These are phyloP conservation scores for Prunus campanulata DNA, from an alignment of 306 rosid species.

Conservation along the genomic window DNA sequence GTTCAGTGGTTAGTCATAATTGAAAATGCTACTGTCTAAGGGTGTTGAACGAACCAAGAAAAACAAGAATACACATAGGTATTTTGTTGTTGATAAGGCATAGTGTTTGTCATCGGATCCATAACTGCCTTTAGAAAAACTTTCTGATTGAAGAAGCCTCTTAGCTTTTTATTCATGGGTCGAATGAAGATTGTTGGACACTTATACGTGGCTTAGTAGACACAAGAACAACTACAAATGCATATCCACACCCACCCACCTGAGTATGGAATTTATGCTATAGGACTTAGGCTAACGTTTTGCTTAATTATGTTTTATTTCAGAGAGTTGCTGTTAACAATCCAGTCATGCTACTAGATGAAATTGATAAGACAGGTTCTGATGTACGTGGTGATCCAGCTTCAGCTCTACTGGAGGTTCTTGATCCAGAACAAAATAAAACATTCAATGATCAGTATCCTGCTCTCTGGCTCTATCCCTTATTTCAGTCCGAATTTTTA, in stretches of 20 bases:
- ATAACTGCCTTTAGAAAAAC: background rate
- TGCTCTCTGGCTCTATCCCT: constrained; percentile 13
- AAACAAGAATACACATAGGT: background rate
- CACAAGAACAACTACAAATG: background rate
- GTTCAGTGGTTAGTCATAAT: background rate
- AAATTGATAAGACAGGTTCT: constrained; percentile 94
- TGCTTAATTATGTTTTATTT: background rate
- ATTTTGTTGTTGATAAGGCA: background rate
- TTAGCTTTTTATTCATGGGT: background rate
- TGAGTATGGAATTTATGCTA: background rate
- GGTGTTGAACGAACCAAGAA: background rate
- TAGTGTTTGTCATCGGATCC: background rate
- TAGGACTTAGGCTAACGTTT: background rate
- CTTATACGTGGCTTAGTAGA: background rate
- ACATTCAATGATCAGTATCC: constrained; percentile 99
- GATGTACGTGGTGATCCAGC: constrained; percentile 99
- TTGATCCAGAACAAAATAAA: constrained; percentile 93
- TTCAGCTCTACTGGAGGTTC: constrained; percentile 94
- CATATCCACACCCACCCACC: background rate
- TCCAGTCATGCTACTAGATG: constrained; percentile 95
- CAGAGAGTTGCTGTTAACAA: constrained; percentile 83
- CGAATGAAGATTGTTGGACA: background rate
- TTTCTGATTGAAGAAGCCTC: background rate
- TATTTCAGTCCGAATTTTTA: background rate
- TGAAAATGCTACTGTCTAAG: background rate